Base-by-base conservation (phyloP, 164 flowering plant genomes). In the Akebia trifoliata region DNA sequence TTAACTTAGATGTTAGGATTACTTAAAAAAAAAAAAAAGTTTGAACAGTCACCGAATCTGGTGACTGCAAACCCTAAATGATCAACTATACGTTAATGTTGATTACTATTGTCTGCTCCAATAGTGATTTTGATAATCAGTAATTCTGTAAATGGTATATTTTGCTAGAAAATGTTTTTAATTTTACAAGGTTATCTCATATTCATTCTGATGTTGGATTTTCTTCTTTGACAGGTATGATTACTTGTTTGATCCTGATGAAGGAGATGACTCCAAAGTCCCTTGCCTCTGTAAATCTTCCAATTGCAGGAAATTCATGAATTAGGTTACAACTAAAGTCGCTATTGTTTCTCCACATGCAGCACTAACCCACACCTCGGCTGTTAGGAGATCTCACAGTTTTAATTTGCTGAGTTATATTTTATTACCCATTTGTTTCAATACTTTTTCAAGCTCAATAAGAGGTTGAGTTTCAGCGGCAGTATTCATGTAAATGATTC, bases 211-310 rank as follows among this genome's bases (percentile, higher is more conserved):
- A 9, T 2, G 10, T 31, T n/a, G n/a, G n/a, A n/a, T n/a, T 30
- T 44, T 29, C 10, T 54, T 45, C 9, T 15, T 8, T 44, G 37
- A 48, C 85, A 92, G 98, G 81, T 92, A 92, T 24, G 95, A 89
- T 74, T 92, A 92, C 71, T 68, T 76, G 72, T 92, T 92, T 66
- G 96, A 92, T 62, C 80, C 86, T 0, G 96, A 83, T 28, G 96
- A 87, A 50, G 40, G 52, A 2, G 95, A 87, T 7, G 95, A 93
- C 7, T 52, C 62, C 50, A 93, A 85, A 74, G 94, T 89, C 21
- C 98, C 95, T 26, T 93, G 98, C 64, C 74, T 77, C 8, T 93
- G 98, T 71, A 78, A 68, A 76, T 77, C 97, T 62, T 76, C 90
- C 29, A 76, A 74, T 60, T 93, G 98, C 59, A 62, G 97, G 51